Base-by-base conservation (phyloP, 2,329 filamentous ascomycete species). In the Beauveria rudraprayagi region DNA sequence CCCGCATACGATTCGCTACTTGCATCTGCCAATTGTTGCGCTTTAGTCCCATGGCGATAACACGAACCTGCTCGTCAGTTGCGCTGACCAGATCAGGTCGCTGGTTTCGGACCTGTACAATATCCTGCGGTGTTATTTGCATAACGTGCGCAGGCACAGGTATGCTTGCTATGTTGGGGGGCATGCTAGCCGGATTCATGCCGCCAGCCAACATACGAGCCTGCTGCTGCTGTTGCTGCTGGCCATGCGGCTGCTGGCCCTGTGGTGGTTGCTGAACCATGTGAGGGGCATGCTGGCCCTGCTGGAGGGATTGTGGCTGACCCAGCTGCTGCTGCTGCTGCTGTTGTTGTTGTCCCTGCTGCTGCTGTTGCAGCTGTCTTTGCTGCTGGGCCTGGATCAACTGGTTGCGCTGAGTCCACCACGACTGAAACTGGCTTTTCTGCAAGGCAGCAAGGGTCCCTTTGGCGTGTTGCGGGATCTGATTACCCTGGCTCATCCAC, bases 401-500 rank as follows among this genome's bases (percentile, higher is more conserved):
- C 55, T 28, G 43, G 14, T 17, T 28, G 14, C 55, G 55, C 3
- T n/a, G n/a, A 9, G 26, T 17, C 34, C 34, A 51, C 47, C 47
- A 52, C 16, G 52, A 34, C 17, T 70, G 69, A 59, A 79, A 80
- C 57, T 80, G 78, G 55, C 69, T 67, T 19, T 72, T 66, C 61
- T 80, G 78, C 6, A 75, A 56, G 1, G 61, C 63, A 3, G 63
- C 63, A 14, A 80, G 69, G 57, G 74, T 72, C 6, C 60, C 65
- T 24, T 73, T 72, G 9, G 72, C 56, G 2, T 69, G 62, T 5
- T 70, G 69, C 0, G 72, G 64, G 1, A 77, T 62, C 54, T 64
- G 68, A 55, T 65, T 68, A 58, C 71, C 73, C 56, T 74, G 72
- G 10, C 63, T 63, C 4, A 79, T 64, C 75, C 76, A 80, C 2